These are phyloP conservation scores for Beauveria pseudobassiana DNA, from an alignment of 2,329 filamentous ascomycete genomes.

Conservation along the genomic window DNA sequence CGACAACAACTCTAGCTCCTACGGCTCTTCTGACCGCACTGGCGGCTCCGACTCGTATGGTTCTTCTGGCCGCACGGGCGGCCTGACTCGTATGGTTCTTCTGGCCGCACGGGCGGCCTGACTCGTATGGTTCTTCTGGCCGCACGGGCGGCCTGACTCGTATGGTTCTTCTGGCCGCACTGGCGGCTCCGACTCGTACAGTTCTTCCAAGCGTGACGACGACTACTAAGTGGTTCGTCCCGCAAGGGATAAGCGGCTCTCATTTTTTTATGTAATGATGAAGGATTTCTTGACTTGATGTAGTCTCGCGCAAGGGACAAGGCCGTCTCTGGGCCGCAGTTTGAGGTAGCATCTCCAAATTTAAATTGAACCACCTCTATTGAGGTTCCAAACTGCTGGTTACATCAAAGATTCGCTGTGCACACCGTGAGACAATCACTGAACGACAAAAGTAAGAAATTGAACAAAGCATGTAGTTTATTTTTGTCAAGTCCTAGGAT, in stretches of 20 bases:
- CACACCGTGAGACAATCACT: background rate
- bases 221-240: slow-evolving; percentile 12
- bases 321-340: background rate
- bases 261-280: background rate
- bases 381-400: background rate
- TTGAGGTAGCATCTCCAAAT: background rate
- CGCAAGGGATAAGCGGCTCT: background rate
- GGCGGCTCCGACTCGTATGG: background rate
- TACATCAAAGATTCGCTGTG: background rate
- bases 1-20: slow-evolving; percentile 14
- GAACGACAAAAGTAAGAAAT: no score
- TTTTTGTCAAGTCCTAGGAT: background rate
- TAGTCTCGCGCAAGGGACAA: background rate
- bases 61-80: slow-evolving; percentile 14
- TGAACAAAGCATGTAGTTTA: no score
- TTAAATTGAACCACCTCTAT: background rate
- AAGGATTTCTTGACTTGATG: background rate
- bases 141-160: slow-evolving; percentile 14
- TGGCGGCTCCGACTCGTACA: slow-evolving; percentile 10
- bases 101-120: background rate
- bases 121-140: slow-evolving; percentile 14
- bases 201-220: slow-evolving; percentile 16
- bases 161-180: slow-evolving; percentile 8
- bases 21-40: slow-evolving; percentile 4
- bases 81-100: slow-evolving; percentile 14